Evolutionary conservation across 2,329 filamentous ascomycete species (phyloP), one percentile per base, ranked within the genome.

Genomic region (Dryadomyces sulphureus): DNA sequence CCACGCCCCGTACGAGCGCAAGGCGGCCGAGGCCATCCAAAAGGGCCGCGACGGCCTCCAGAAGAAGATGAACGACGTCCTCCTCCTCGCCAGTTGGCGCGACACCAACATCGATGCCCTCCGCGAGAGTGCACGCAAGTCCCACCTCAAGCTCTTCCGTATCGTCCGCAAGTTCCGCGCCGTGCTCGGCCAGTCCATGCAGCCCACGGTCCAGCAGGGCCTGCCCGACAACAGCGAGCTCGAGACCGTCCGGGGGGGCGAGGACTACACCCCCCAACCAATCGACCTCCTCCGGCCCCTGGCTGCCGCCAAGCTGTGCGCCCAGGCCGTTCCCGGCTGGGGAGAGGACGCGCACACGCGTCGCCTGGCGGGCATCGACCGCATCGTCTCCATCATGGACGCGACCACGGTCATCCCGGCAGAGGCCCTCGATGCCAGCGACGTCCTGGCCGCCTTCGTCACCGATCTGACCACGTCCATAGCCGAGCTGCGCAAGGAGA

Each of bases 11-110:
- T 94, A 85, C 55, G 75, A 82, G 56, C 68, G 70, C 48, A 65
- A 74, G 5, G 76, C 89, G 7, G 64, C 71, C 12, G 80, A 86
- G 50, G 65, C 70, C 1, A 72, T 95, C 32, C 65, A 66, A 19
- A 76, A 75, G 39, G 84, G 81, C n/a, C 77, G 87, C 46, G 66
- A 70, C 7, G 70, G 73, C 0, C 71, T 96, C n/a, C 90, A 96
- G 60, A 94, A 88, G 62, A 79, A 87, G 48, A 86, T 96, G 73
- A 90, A 84, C 59, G 85, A 96, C 54, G 80, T 95, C n/a, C 74
- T 98, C 16, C 77, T 94, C 45, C 68, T 98, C 55, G 88, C 89
- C 7, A 95, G 88, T 61, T 98, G 93, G 93, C 95, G 94, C 60
- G 92, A 98, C 55, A 94, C 86, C 20, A 98, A 96, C 56, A 93